Evolutionary conservation across 2,329 filamentous ascomycete genomes (phyloP).

Genomic region (Myriangium duriaei): DNA sequence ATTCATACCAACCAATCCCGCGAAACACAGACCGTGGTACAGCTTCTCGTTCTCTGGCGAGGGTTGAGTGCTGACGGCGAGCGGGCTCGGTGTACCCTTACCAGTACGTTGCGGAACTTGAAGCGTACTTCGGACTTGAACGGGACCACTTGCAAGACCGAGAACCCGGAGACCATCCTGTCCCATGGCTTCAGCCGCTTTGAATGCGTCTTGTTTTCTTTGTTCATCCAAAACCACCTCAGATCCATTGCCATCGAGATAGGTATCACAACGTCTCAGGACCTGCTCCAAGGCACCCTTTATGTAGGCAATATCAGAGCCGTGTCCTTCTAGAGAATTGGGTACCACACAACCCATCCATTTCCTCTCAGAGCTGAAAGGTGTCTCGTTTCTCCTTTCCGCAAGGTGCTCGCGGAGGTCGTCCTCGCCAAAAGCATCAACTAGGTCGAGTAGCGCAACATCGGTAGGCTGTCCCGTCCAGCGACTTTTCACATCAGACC

Average conservation of each 20-base stretch:
- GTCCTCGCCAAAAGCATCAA: slow-evolving; percentile 83
- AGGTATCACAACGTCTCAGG: slow-evolving; percentile 77
- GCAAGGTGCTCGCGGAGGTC: slow-evolving; percentile 81
- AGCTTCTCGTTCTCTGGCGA: slow-evolving; percentile 50
- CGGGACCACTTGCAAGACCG: slow-evolving; percentile 78
- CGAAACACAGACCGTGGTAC: slow-evolving; percentile 76
- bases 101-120: slow-evolving; percentile 6
- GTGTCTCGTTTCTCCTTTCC: slow-evolving; percentile 70
- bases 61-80: slow-evolving; percentile 24
- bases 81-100: slow-evolving; percentile 29
- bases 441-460: slow-evolving; percentile 86
- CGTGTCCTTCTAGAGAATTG: slow-evolving; percentile 42
- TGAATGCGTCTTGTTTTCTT: slow-evolving; percentile 58
- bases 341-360: slow-evolving; percentile 94
- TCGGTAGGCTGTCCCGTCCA: slow-evolving; percentile 98
- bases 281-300: slow-evolving; percentile 89
- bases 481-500: slow-evolving; percentile 59
- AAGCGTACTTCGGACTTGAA: slow-evolving; percentile 26
- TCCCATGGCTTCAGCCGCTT: slow-evolving; percentile 78
- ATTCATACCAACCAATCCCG: slow-evolving; percentile 91
- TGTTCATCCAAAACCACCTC: slow-evolving; percentile 74
- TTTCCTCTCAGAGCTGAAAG: slow-evolving; percentile 94
- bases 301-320: slow-evolving; percentile 79
- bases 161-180: slow-evolving; percentile 79
- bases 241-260: slow-evolving; percentile 71